Conservation (phyloP, 371 early-diverging fungal species). For the Mucor indicus region DNA sequence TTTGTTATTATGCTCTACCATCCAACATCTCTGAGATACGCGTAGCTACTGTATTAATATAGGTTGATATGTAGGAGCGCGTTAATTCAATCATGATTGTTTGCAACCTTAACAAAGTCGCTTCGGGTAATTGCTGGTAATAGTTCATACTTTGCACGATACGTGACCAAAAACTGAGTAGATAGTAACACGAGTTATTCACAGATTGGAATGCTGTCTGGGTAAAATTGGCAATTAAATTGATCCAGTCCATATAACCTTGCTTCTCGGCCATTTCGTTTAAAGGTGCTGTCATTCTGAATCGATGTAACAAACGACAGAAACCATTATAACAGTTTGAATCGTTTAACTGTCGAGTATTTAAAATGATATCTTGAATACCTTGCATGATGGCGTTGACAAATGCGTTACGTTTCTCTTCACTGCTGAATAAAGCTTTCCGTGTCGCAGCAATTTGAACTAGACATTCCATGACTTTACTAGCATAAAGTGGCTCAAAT, state of each 20-base stretch:
- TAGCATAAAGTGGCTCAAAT: constrained; percentile 37
- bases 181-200: constrained; percentile 62
- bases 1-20: constrained; percentile 25
- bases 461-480: constrained; percentile 73
- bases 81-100: constrained; percentile 31
- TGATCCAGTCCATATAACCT: constrained; percentile 66
- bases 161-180: constrained; percentile 82
- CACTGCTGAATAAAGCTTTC: constrained; percentile 75
- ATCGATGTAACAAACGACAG: constrained; percentile 74
- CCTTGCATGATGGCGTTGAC: constrained; percentile 65
- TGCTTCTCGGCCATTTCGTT: constrained; percentile 65
- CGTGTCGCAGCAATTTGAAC: constrained; percentile 76
- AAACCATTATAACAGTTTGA: constrained; percentile 77
- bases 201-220: constrained; percentile 60
- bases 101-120: constrained; percentile 13
- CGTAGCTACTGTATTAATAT: constrained; percentile 46
- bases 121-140: constrained; percentile 26
- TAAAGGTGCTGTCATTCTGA: constrained; percentile 72
- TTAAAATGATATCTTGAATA: constrained; percentile 55
- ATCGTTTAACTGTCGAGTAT: constrained; percentile 56
- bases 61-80: constrained; percentile 44
- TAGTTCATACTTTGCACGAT: constrained; percentile 58
- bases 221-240: constrained; percentile 64
- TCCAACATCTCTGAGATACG: constrained; percentile 56
- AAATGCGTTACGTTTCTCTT: constrained; percentile 56